Conservation (phyloP, 352 stramenopile species). For the Pythium sp. region DNA sequence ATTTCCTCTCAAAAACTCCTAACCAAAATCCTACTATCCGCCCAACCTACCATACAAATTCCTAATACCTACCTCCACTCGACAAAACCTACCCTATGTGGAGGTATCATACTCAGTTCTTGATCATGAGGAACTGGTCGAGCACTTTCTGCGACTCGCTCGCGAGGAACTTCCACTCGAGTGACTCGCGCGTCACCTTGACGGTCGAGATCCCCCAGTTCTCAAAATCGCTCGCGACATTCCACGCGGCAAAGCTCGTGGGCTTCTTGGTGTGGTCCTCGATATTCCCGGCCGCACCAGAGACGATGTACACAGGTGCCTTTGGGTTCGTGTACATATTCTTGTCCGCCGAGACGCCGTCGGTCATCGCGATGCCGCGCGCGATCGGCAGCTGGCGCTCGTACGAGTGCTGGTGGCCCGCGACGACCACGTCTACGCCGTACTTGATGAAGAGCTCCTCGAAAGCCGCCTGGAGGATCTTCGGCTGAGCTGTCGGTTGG, state of each 20-base stretch:
- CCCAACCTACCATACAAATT: too few species aligned
- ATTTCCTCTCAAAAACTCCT: too few species aligned
- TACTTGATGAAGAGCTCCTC: slow-evolving; percentile 61
- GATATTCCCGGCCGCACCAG: slow-evolving; percentile 52
- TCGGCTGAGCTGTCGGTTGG: too few species aligned
- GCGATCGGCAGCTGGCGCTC: slow-evolving; percentile 67
- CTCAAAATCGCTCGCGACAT: slow-evolving; percentile 41
- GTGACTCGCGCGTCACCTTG: slow-evolving; percentile 14
- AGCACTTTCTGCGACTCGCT: neutral
- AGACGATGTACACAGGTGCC: slow-evolving; percentile 67
- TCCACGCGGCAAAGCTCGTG: slow-evolving; percentile 32
- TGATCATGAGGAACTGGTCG: slow-evolving; percentile 4
- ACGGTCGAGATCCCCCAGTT: slow-evolving; percentile 44
- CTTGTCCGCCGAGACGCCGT: slow-evolving; percentile 47
- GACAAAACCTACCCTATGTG: too few species aligned
- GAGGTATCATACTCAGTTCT: neutral
- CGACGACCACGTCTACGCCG: slow-evolving; percentile 80
- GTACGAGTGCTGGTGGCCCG: slow-evolving; percentile 86
- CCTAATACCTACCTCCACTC: too few species aligned
- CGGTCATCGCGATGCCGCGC: slow-evolving; percentile 33
- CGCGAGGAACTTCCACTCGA: neutral
- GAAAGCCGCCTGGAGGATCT: too few species aligned
- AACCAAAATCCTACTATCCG: too few species aligned
- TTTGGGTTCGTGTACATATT: slow-evolving; percentile 57
- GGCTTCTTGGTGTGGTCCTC: slow-evolving; percentile 39